These are phyloP conservation scores for Dactylellina leptospora DNA, from an alignment of 2,329 filamentous ascomycete species.

Conservation along the genomic window DNA sequence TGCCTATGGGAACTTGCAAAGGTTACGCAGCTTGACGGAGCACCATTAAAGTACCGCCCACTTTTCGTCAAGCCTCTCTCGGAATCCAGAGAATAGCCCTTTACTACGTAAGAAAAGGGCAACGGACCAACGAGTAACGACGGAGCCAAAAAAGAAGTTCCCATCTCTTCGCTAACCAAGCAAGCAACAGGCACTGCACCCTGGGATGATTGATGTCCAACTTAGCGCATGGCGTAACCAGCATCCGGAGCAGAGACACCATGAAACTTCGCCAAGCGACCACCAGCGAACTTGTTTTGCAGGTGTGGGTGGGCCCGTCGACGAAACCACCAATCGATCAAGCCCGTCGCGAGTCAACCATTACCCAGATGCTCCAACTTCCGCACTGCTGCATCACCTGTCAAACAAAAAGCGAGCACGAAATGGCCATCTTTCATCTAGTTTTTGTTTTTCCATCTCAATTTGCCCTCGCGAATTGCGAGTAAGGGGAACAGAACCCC, in stretches of 20 bases:
- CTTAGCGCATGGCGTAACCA: constrained; percentile 41
- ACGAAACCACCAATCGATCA: background rate
- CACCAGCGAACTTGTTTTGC: constrained; percentile 17
- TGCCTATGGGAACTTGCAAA: constrained; percentile 1
- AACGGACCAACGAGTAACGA: constrained; percentile 9
- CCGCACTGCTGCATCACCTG: constrained; percentile 28
- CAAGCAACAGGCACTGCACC: background rate
- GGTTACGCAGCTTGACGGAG: constrained; percentile 11
- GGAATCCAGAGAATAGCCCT: background rate
- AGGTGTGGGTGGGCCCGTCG: background rate
- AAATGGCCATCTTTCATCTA: no score
- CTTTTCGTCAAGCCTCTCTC: background rate
- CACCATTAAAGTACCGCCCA: background rate
- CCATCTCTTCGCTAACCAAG: background rate
- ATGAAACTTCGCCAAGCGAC: constrained; percentile 43
- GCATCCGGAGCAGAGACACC: constrained; percentile 22
- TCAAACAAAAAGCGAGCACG: no score
- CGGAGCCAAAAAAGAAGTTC: background rate
- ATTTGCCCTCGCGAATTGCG: no score
- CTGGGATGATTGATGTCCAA: background rate
- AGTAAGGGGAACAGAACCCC: no score
- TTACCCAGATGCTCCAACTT: background rate
- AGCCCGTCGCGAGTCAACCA: background rate
- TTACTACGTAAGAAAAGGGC: no score
- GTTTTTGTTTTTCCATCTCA: no score